These are phyloP conservation scores for Paramyrothecium roridum DNA, from an alignment of 2,329 filamentous ascomycete species.

Conservation along the genomic window DNA sequence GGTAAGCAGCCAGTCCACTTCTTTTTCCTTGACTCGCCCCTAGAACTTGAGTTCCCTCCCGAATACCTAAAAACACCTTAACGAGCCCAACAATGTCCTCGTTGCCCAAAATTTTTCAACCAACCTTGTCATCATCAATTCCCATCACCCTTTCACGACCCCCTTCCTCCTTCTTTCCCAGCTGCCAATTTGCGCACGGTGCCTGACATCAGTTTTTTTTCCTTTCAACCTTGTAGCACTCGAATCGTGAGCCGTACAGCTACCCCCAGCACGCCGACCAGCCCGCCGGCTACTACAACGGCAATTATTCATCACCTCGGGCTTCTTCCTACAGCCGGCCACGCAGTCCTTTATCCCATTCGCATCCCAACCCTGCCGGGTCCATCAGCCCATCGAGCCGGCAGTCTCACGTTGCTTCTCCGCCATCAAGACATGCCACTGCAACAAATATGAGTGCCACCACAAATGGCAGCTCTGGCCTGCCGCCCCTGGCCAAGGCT, in stretches of 20 bases:
- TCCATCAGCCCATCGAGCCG: constrained; percentile 41
- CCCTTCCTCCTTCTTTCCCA: constrained; percentile 9
- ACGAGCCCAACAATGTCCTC: constrained; percentile 14
- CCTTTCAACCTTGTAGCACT: constrained; percentile 13
- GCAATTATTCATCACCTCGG: constrained; percentile 46
- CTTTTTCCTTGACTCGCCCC: constrained; percentile 18
- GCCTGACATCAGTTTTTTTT: constrained; percentile 23
- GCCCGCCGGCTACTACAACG: constrained; percentile 44
- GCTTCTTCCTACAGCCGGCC: constrained; percentile 39
- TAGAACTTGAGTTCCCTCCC: constrained; percentile 6
- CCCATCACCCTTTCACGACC: constrained; percentile 5
- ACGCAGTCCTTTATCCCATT: constrained; percentile 48
- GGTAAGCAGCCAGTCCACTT: constrained; percentile 37
- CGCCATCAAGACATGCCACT: constrained; percentile 41
- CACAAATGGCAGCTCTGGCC: constrained; percentile 35
- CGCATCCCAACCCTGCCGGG: constrained; percentile 41
- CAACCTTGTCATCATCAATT: constrained; percentile 9
- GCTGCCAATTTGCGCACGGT: constrained; percentile 1
- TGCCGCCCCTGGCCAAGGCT: constrained; percentile 32
- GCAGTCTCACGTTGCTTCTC: constrained; percentile 43
- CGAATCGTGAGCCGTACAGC: constrained; percentile 50
- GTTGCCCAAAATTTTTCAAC: constrained; percentile 7
- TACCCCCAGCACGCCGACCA: constrained; percentile 43
- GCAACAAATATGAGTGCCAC: constrained; percentile 32
- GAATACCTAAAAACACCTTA: constrained; percentile 11